Evolutionary conservation across 257 asterid species (phyloP).

Genomic region (Capsicum rhomboideum): DNA sequence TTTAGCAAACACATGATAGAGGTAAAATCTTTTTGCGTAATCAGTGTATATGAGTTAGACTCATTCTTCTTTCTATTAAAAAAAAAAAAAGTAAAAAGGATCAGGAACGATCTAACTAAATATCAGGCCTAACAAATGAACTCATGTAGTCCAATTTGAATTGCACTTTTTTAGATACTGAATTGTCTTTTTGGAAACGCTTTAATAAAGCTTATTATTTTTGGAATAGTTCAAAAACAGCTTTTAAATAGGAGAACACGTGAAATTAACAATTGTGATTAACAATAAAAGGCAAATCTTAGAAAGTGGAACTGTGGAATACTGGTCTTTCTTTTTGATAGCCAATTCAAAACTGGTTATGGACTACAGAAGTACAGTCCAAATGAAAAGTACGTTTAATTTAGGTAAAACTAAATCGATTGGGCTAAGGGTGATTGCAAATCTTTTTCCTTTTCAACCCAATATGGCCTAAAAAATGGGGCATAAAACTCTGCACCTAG

Average conservation of each 20-base stretch:
- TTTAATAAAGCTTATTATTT: background rate
- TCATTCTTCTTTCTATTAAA: no score
- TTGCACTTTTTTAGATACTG: background rate
- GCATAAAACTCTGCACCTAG: no score
- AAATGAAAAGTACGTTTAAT: background rate
- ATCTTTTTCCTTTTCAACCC: background rate
- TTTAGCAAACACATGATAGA: no score
- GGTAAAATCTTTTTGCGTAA: background rate
- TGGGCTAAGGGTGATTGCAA: background rate
- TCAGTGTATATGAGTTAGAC: background rate
- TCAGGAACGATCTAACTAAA: background rate
- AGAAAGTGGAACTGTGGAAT: background rate
- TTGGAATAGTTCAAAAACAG: background rate
- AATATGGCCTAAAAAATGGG: background rate
- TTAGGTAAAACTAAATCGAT: background rate
- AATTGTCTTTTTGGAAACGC: background rate
- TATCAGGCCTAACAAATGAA: background rate
- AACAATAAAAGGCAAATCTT: background rate
- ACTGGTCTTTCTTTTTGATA: background rate
- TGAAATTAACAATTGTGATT: background rate
- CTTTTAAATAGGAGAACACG: background rate
- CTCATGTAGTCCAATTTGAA: background rate
- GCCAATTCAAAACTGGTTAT: background rate
- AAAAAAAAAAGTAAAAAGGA: background rate
- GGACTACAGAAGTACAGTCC: background rate